Base-by-base conservation (phyloP, 2,329 filamentous ascomycete genomes). In the Stylonectria norvegica region DNA sequence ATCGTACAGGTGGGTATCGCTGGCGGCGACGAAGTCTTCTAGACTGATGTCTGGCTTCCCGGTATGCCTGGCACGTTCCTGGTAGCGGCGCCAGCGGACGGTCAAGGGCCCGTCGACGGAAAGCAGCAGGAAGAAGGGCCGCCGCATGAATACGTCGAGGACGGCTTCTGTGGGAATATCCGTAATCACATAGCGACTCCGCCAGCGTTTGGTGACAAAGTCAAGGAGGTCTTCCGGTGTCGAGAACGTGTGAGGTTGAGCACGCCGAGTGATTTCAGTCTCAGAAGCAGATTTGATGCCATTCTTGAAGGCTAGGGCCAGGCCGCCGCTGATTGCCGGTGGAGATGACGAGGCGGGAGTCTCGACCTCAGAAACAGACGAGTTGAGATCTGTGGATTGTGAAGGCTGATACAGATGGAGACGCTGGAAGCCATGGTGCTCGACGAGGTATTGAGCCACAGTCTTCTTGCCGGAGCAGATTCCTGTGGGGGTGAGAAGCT, bases 381-480 rank as follows among this genome's bases (percentile, higher is more conserved):
- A 30, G 28, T 38, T 47, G 31, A 36, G 30, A 3, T 37, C 38
- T 33, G 33, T 34, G 42, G 43, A 22, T 20, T 39, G 34, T 19
- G 39, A 40, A 20, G 44, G 39, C 33, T 43, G 40, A 40, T 55
- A 44, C 20, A 95, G 73, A 54, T 79, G 75, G 42, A 96, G 76
- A 33, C 79, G 79, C 45, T 78, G 81, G 67, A 97, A 98, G 46
- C 79, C 81, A 65, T 96, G 86, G 50, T 90, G 79, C 49, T 89
- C 78, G 49, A 90, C 79, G 7, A 98, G 79, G 62, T 95, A 96
- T 39, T 87, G 79, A 42, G 89, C 89, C 50, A 97, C 87, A 8
- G 89, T 88, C 61, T 82, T 83, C 70, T 96, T 97, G 58, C 93
- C 93, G 34, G 91, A 83, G 70, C 90, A 97, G 57, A 96, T 91